Conservation (phyloP, 2,329 filamentous ascomycete species). For the Magnaporthales sp. region DNA sequence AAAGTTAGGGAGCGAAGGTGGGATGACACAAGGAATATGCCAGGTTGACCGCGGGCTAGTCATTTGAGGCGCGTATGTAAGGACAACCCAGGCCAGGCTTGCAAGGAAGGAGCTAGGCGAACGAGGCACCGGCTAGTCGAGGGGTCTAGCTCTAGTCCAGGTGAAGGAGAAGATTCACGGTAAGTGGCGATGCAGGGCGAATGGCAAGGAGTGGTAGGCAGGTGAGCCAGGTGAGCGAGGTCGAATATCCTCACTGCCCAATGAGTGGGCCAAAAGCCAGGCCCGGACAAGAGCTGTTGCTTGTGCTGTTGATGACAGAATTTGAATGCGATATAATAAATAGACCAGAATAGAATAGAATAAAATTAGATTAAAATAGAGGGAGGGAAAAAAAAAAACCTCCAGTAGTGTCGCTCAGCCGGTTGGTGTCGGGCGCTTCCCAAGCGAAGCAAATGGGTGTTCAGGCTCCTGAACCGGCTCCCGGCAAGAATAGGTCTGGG, state of each 20-base stretch:
- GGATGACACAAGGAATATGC: slow-evolving; percentile 18
- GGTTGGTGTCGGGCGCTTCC: slow-evolving; percentile 1
- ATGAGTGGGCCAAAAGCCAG: neutral
- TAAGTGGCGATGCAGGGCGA: slow-evolving; percentile 6
- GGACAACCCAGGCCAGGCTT: slow-evolving; percentile 9
- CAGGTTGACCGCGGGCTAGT: slow-evolving; percentile 19
- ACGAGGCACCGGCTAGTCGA: neutral
- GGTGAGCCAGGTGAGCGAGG: slow-evolving; percentile 1
- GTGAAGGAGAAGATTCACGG: neutral
- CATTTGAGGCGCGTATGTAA: slow-evolving; percentile 20
- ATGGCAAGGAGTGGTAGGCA: neutral
- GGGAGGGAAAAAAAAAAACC: neutral
- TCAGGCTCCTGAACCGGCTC: neutral
- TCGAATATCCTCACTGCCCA: neutral
- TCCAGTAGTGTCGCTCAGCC: neutral
- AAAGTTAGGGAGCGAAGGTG: slow-evolving; percentile 14
- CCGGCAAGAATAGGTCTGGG: slow-evolving; percentile 1
- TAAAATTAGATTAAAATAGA: too few relatives aligned
- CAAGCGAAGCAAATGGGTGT: slow-evolving; percentile 1
- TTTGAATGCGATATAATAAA: neutral
- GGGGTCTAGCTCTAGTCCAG: neutral
- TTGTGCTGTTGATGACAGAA: neutral
- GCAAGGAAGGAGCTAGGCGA: slow-evolving; percentile 1
- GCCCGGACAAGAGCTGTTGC: neutral
- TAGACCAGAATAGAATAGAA: neutral